phyloP scores from a whole-genome alignment of 345 rosid species.

The Salix dunnii region DNA sequence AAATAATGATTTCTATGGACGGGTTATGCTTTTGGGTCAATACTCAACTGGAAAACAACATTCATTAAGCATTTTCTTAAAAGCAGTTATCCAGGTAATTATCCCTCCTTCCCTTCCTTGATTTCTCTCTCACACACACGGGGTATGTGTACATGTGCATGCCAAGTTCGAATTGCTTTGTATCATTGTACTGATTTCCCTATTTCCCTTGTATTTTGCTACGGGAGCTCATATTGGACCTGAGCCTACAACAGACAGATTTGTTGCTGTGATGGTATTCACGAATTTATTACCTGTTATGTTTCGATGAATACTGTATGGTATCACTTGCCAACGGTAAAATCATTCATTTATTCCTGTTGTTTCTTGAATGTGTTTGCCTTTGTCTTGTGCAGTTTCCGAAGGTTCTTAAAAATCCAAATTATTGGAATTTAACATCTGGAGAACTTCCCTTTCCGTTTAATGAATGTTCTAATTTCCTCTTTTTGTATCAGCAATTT shows the following conservation, averaged over 20 bases:
- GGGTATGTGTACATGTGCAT: background rate
- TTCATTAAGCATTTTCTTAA: constrained; percentile 92
- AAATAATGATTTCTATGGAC: constrained; percentile 91
- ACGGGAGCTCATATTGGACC: too few relatives aligned
- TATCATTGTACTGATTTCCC: background rate
- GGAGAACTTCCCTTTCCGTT: background rate
- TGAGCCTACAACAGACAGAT: too few relatives aligned
- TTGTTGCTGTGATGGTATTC: too few relatives aligned
- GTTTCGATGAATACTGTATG: too few relatives aligned
- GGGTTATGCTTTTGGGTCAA: constrained; percentile 98
- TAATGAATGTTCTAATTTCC: background rate
- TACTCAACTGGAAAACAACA: constrained; percentile 97
- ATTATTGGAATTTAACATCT: background rate
- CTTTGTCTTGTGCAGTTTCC: too few relatives aligned
- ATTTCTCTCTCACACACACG: background rate
- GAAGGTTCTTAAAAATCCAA: too few relatives aligned
- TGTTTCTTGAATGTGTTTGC: too few relatives aligned
- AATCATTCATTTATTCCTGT: too few relatives aligned
- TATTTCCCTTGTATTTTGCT: too few relatives aligned
- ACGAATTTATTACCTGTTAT: too few relatives aligned
- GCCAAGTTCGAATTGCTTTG: background rate
- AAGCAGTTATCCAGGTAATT: constrained; percentile 70
- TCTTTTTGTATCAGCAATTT: background rate
- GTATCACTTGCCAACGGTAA: too few relatives aligned
- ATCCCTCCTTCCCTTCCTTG: background rate